These are phyloP conservation scores for Cladosporium sphaerospermum DNA, from an alignment of 2,329 filamentous ascomycete genomes.

Conservation along the genomic window DNA sequence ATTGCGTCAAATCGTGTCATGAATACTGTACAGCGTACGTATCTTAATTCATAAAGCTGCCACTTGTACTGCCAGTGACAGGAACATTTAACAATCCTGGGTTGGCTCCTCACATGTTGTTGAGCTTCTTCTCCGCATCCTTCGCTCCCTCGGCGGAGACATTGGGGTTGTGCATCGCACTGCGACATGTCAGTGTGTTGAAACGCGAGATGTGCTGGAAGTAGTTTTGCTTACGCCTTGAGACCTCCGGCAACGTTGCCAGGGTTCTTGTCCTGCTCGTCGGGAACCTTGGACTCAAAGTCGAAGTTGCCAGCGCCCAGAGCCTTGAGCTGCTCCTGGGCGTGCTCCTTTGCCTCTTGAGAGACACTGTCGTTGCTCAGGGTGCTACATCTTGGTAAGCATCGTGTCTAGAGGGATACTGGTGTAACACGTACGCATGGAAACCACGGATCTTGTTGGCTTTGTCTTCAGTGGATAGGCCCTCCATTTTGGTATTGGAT, in stretches of 20 bases:
- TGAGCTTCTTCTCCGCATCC: conserved; percentile 6
- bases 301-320: conserved; percentile 1
- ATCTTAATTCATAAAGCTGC: too few relatives aligned
- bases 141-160: conserved; percentile 2
- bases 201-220: neutral
- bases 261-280: conserved; percentile 3
- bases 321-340: conserved; percentile 7
- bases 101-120: neutral
- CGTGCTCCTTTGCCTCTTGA: conserved; percentile 1
- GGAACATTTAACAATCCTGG: too few relatives aligned
- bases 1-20: too few relatives aligned
- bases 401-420: neutral
- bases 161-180: conserved; percentile 10
- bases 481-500: neutral
- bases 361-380: conserved; percentile 6
- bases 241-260: conserved; percentile 2
- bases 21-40: too few relatives aligned
- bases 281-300: conserved; percentile 4
- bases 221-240: neutral
- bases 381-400: neutral
- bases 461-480: conserved; percentile 3
- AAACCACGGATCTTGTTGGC: conserved; percentile 9
- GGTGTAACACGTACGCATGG: neutral
- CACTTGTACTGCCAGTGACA: too few relatives aligned
- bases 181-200: neutral